Evolutionary conservation across 805 yeast species (phyloP).

Genomic region (Candida ficus): DNA sequence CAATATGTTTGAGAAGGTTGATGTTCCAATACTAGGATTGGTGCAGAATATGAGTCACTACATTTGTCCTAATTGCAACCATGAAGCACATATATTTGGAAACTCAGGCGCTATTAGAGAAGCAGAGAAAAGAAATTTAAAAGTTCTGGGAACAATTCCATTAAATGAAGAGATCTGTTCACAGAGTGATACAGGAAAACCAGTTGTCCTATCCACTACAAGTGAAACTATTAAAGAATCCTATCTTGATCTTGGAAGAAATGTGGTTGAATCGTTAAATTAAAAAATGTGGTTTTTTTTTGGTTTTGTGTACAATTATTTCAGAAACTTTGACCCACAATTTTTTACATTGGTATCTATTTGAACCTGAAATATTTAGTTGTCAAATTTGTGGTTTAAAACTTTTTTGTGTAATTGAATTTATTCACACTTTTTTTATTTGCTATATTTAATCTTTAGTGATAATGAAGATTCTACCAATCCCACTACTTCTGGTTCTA

Average conservation of each 20-base stretch:
- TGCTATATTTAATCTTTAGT: not conserved
- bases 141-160: constrained; percentile 63
- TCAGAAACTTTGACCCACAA: not conserved
- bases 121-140: constrained; percentile 41
- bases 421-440: not conserved
- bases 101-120: constrained; percentile 47
- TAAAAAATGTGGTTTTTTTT: not conserved
- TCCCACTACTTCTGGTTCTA: not conserved
- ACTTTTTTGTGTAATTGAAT: too few species aligned
- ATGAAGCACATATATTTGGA: constrained; percentile 73
- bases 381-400: too few species aligned
- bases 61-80: constrained; percentile 70
- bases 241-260: constrained; percentile 44
- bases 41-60: constrained; percentile 82
- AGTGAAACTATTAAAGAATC: constrained; percentile 33
- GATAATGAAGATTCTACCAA: not conserved
- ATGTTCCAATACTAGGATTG: constrained; percentile 68
- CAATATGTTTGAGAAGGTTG: constrained; percentile 67
- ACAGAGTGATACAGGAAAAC: constrained; percentile 61
- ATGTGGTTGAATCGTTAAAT: not conserved
- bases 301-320: not conserved
- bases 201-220: constrained; percentile 45
- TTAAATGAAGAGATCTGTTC: constrained; percentile 53
- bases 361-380: too few species aligned
- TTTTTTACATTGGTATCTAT: too few species aligned